Evolutionary conservation across 2,329 filamentous ascomycete species (phyloP).

Genomic region (Colletotrichum ledebouriae): DNA sequence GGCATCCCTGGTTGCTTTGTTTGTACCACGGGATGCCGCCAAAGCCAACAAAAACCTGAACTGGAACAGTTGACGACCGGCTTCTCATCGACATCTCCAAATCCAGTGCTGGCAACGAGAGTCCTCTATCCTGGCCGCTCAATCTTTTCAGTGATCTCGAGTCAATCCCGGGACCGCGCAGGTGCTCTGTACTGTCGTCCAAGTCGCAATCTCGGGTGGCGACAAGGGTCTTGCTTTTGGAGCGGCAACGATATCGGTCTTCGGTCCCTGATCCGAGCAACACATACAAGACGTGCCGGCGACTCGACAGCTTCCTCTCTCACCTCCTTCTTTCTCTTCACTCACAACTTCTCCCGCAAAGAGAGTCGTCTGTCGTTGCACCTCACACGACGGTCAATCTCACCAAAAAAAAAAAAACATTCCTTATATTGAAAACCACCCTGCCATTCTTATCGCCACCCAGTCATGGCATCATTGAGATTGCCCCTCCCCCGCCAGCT

Average conservation of each 20-base stretch:
- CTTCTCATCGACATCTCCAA: slow-evolving; percentile 26
- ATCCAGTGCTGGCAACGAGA: neutral
- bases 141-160: neutral
- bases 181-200: slow-evolving; percentile 11
- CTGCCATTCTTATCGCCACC: slow-evolving; percentile 16
- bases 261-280: slow-evolving; percentile 37
- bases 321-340: slow-evolving; percentile 1
- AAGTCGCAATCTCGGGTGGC: slow-evolving; percentile 35
- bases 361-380: slow-evolving; percentile 13
- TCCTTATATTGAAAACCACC: slow-evolving; percentile 9
- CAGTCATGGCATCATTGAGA: slow-evolving; percentile 42
- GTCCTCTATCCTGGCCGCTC: neutral
- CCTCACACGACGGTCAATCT: neutral
- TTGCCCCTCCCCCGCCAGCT: slow-evolving; percentile 42
- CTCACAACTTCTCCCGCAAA: neutral
- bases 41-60: no score
- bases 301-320: neutral
- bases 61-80: slow-evolving; percentile 4
- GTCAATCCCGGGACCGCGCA: neutral
- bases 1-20: slow-evolving; percentile 3
- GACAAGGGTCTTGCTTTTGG: slow-evolving; percentile 36
- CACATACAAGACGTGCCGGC: slow-evolving; percentile 24
- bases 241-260: slow-evolving; percentile 38
- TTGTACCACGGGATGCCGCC: neutral
- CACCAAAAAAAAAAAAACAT: neutral